phyloP scores from a whole-genome alignment of 2,329 filamentous ascomycete genomes.

The Fusarium torreyae region DNA sequence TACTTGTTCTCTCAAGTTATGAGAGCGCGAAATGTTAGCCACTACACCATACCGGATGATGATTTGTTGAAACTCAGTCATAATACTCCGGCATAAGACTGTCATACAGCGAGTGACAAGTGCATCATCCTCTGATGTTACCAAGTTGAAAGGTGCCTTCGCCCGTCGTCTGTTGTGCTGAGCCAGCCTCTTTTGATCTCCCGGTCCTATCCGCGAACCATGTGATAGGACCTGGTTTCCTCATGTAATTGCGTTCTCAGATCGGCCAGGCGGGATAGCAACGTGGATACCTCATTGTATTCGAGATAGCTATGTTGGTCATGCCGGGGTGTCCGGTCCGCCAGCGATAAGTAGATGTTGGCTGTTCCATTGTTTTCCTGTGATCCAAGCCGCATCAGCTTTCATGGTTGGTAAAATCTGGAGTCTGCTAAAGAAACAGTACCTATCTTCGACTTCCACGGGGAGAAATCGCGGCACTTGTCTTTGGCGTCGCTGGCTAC shows the following conservation, averaged over 20 bases:
- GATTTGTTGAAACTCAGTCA: no score
- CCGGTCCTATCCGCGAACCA: neutral
- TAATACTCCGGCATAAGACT: rapidly evolving
- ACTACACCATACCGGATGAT: slow-evolving; percentile 54
- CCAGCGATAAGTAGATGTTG: neutral
- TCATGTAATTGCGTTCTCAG: neutral
- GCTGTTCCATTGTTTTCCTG: neutral
- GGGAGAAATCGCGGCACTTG: neutral
- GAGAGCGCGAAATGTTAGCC: slow-evolving; percentile 55
- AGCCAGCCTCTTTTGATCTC: neutral
- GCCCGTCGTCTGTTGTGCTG: neutral
- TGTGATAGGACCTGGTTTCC: neutral
- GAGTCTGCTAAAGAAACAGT: neutral
- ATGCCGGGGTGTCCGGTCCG: neutral
- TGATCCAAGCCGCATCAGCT: neutral
- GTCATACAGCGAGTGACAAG: no score
- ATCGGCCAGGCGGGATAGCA: neutral
- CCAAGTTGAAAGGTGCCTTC: neutral
- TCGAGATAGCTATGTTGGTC: neutral
- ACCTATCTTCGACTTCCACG: neutral
- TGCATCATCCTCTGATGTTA: no score
- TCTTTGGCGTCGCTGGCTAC: neutral
- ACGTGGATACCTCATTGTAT: neutral
- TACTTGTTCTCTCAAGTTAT: slow-evolving; percentile 43
- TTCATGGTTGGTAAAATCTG: neutral